Percentiles rank a stretch among this genome's conserved stretches.
Evolutionary conservation across 1,139 yeast genomes (phyloP).

Genomic region (Taiozyma sp.): DNA sequence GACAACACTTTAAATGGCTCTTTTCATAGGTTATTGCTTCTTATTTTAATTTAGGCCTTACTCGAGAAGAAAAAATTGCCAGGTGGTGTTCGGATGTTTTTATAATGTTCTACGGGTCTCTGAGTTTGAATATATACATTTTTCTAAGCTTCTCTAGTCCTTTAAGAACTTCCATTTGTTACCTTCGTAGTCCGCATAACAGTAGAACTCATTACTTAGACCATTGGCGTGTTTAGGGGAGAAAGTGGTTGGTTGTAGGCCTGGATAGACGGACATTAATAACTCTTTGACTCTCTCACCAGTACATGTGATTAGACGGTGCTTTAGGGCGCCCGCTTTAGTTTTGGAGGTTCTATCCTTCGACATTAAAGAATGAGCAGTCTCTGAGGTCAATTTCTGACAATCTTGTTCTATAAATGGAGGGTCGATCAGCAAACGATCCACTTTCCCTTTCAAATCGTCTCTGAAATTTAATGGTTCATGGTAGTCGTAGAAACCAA

Average conservation of each 20-base stretch:
- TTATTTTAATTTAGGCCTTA: background rate
- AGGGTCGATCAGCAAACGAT: slow-evolving; percentile 80
- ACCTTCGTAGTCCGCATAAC: slow-evolving; percentile 75
- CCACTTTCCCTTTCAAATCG: slow-evolving; percentile 54
- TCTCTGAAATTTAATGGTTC: slow-evolving; percentile 61
- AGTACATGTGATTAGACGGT: slow-evolving; percentile 66
- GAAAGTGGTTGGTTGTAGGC: slow-evolving; percentile 57
- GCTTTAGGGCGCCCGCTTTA: slow-evolving; percentile 36
- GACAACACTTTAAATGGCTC: background rate
- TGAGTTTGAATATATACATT: background rate
- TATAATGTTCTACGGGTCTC: background rate
- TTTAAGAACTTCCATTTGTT: slow-evolving; percentile 39
- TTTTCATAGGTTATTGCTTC: background rate
- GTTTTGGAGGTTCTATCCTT: slow-evolving; percentile 33
- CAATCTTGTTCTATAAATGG: slow-evolving; percentile 83
- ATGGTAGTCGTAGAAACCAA: slow-evolving; percentile 72
- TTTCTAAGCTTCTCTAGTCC: background rate
- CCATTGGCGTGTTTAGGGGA: slow-evolving; percentile 82
- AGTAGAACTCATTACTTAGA: slow-evolving; percentile 79
- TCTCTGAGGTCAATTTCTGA: slow-evolving; percentile 61
- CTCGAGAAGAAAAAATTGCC: background rate
- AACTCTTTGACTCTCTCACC: slow-evolving; percentile 81
- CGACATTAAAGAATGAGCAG: slow-evolving; percentile 59
- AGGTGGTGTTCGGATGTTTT: slow-evolving; percentile 2
- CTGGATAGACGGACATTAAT: slow-evolving; percentile 60